Percentiles rank a stretch among this genome's conserved stretches.
Evolutionary conservation across 352 stramenopile genomes (phyloP).

Genomic region (Pythium apleroticum): DNA sequence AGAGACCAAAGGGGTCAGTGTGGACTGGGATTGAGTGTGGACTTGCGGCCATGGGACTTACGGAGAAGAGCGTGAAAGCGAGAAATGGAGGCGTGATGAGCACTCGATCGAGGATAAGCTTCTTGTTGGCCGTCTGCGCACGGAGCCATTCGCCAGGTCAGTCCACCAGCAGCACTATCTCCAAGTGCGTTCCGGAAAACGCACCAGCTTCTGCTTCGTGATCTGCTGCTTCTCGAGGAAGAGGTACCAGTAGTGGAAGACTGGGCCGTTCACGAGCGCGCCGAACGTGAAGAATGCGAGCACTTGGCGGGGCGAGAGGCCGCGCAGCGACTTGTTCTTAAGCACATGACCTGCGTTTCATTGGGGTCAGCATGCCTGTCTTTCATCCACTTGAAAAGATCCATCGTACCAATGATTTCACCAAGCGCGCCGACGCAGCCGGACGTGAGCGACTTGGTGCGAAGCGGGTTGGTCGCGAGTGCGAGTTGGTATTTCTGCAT

Average conservation of each 20-base stretch:
- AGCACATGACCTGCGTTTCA: slow-evolving; percentile 48
- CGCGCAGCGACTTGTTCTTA: slow-evolving; percentile 66
- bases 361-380: not conserved
- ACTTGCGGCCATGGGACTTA: slow-evolving; percentile 16
- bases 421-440: slow-evolving; percentile 58
- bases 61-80: slow-evolving; percentile 69
- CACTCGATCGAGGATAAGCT: slow-evolving; percentile 66
- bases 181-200: not conserved
- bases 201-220: slow-evolving; percentile 65
- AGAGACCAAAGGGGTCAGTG: not conserved
- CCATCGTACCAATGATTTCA: slow-evolving; percentile 55
- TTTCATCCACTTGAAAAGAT: not conserved
- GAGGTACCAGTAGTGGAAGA: slow-evolving; percentile 72
- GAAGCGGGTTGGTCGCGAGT: slow-evolving; percentile 49
- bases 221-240: slow-evolving; percentile 64
- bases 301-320: slow-evolving; percentile 62
- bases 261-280: slow-evolving; percentile 49
- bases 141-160: not conserved
- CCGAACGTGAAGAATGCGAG: slow-evolving; percentile 71
- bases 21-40: not conserved
- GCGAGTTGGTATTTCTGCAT: slow-evolving; percentile 59
- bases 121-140: slow-evolving; percentile 68
- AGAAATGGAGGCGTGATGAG: slow-evolving; percentile 67
- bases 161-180: not conserved
- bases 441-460: slow-evolving; percentile 69